Evolutionary conservation across 1,284 basidiomycete genomes (phyloP).

Genomic region (Pyrrhoderma lamaoense): DNA sequence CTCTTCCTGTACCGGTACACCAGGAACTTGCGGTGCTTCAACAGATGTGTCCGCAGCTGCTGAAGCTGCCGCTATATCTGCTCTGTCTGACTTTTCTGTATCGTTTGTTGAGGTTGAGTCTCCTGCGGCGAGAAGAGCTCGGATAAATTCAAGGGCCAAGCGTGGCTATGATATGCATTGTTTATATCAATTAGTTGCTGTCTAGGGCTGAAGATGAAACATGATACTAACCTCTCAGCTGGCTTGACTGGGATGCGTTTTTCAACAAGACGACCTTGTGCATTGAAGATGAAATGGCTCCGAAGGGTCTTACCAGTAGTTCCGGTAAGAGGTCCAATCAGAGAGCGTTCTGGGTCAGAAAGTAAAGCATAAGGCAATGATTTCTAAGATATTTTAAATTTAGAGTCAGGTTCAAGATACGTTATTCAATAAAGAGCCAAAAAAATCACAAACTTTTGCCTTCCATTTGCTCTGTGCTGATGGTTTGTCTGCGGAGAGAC

Average conservation of each 20-base stretch:
- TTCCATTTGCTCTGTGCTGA: slow-evolving; percentile 78
- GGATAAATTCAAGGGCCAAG: slow-evolving; percentile 38
- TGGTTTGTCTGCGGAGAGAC: slow-evolving; percentile 80
- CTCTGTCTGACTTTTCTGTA: slow-evolving; percentile 1
- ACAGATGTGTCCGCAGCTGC: slow-evolving; percentile 2
- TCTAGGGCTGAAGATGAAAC: background rate
- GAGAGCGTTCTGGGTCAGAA: slow-evolving; percentile 75
- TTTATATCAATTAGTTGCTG: too few species aligned
- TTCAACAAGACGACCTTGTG: slow-evolving; percentile 78
- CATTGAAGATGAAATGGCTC: slow-evolving; percentile 81
- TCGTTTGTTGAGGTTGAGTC: background rate
- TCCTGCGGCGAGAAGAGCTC: slow-evolving; percentile 20
- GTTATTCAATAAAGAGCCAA: background rate
- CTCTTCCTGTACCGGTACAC: too few species aligned
- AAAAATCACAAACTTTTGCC: slow-evolving; percentile 50
- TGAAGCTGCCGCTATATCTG: slow-evolving; percentile 8
- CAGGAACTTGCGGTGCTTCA: background rate
- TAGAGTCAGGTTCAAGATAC: background rate
- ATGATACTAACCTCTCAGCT: slow-evolving; percentile 58
- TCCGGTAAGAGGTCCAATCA: slow-evolving; percentile 77
- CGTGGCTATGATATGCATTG: slow-evolving; percentile 26
- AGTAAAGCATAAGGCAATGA: slow-evolving; percentile 78
- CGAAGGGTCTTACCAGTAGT: slow-evolving; percentile 78
- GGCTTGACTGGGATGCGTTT: slow-evolving; percentile 81
- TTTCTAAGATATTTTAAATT: slow-evolving; percentile 43